Base-by-base conservation (phyloP, 495 filamentous ascomycete genomes). In the Penicillium argentinense region DNA sequence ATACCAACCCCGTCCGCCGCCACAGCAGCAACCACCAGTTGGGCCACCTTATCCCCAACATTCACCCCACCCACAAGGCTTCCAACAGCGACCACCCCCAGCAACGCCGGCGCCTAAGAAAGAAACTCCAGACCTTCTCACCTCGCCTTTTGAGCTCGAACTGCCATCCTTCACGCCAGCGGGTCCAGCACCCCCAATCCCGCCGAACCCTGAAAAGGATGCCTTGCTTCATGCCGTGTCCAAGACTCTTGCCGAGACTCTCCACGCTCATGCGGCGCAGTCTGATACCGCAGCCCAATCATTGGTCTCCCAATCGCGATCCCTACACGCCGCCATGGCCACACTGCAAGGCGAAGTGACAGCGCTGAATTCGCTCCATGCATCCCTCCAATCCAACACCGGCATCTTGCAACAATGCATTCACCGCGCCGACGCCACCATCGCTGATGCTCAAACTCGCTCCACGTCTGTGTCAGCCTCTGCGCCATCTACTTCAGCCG, bases 121-220 rank as follows among this genome's bases (percentile, higher is more conserved):
- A 5, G 56, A 71, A 33, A 82, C 86, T 0, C 78, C 81, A 1
- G 84, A 95, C 57, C 77, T 95, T 38, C 85, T 79, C 60, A 87
- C 77, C 51, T 89, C 71, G 47, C 82, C 73, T 45, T 89, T 85
- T 49, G 81, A 84, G 38, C 66, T 82, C 14, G 67, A 85, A 38
- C 76, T 91, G 24, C 84, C 88, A 9, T 69, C 71, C 17, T 66
- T 73, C 37, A 66, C 81, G 8, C 67, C 80, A 34, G 66, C 76
- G 6, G 64, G 80, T 32, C 75, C 83, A 22, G 82, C 88, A 0
- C 92, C 92, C 0, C 92, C 91, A 9, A 88, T 96, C 40, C 93
- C 93, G 1, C 92, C 90, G 1, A 98, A 98, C 63, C 93, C 93
- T 5, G 90, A 98, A 69, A 98, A 97, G 61, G 91, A 97, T 63